Evolutionary conservation across 805 yeast genomes (phyloP), one percentile per base, ranked within the genome.

Genomic region (Diddensiella transvaalensis): DNA sequence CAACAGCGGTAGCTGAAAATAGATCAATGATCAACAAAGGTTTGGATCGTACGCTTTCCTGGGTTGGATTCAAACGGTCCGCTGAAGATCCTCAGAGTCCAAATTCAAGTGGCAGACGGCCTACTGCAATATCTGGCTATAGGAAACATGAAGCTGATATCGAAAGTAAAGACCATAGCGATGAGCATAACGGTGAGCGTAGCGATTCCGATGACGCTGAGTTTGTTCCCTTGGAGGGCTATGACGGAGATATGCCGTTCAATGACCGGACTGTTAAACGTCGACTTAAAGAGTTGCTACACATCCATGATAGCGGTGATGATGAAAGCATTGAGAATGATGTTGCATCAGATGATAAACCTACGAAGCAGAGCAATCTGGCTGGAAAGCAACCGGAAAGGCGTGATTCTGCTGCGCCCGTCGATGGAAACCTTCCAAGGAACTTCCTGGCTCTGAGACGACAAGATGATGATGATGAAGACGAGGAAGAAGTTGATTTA

Each of bases 21-120:
- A 21, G 29, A 18, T 37, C 49, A 6, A 32, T 48, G n/a, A 18
- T 40, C 3, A 21, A 36, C 19, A 33, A 38, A 21, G 48, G 51
- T 13, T 11, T 50, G 15, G 64, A 73, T 38, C 75, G 69, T 50
- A 83, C 84, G 1, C 68, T 82, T 30, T 69, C 77, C 1, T 71
- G 72, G 41, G 82, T 82, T 37, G 87, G 87, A 15, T 51, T 81
- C 35, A 76, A 73, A 48, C 56, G 46, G 40, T 46, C 49, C 22
- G 37, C 44, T 13, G 19, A 18, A 4, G 32, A 51, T 15, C 21
- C 38, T 18, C 38, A 35, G 15, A 35, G 38, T 15, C 61, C 52
- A 1, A 64, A 61, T 53, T 5, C 55, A 53, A 13, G 55, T 51
- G 22, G 33, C n/a, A 6, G 41, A 21, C 24, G 24, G 41, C 23